Evolutionary conservation across 1,284 basidiomycete genomes (phyloP), one percentile per base, ranked within the genome.

Genomic region (Athelia sp.): DNA sequence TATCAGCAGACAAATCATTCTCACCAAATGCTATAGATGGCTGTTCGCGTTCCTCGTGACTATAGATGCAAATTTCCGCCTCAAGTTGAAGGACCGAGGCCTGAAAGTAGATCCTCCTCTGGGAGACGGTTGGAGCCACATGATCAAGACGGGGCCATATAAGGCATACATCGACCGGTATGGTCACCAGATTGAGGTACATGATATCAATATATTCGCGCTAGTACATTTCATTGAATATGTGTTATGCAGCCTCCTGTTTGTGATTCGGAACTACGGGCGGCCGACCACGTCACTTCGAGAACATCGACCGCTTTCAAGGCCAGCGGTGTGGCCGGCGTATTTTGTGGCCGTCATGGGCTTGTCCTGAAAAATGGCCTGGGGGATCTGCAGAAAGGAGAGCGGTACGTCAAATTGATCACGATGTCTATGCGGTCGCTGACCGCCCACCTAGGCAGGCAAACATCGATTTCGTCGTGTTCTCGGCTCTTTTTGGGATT

Each of bases 391-490:
- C 57, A 61, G 38, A 56, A 36, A 19, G 45, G 45, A 21, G 45
- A 46, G 22, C 26, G 45, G 45, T 46, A 26, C 14, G 45, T 34
- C 8, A n/a, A 26, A 22, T 26, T 23, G 8, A 8, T 22, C 10
- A 11, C 10, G 13, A 10, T 21, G 11, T 21, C 9, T 43, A 47
- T 17, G 4, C n/a, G n/a, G n/a, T n/a, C 6, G 18, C 38, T 43
- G 19, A 38, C 21, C 14, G 9, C 14, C 13, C 38, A 11, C 29
- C n/a, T 52, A 68, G 66, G 48, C 68, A 66, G 50, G 36, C 58
- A 8, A 66, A 66, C 35, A 65, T 65, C 53, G 65, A 70, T 42
- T 70, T 59, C 50, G 19, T 64, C 3, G 57, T 68, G 31, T 55
- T 58, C 18, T 55, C 52, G 3, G 56, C 56, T 14, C 44, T 68